Conservation (phyloP, 192 early-diverging fungal species). For the Backusella australiensis region DNA sequence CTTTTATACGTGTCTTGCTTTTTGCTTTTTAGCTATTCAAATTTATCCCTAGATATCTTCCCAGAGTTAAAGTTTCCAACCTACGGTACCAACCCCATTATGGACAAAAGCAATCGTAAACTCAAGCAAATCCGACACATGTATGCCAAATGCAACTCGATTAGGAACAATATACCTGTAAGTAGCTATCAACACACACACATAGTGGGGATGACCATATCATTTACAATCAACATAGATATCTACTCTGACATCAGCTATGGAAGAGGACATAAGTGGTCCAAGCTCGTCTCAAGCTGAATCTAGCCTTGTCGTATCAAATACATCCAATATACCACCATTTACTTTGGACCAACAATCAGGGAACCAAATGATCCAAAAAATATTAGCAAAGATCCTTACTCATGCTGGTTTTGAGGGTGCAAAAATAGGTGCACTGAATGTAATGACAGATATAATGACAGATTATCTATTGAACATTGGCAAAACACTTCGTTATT, state of each 20-base stretch:
- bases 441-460: constrained; percentile 73
- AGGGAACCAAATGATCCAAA: constrained; percentile 61
- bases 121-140: constrained; percentile 41
- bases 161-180: constrained; percentile 39
- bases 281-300: neutral
- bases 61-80: constrained; percentile 35
- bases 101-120: constrained; percentile 43
- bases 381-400: constrained; percentile 62
- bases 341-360: constrained; percentile 52
- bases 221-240: neutral
- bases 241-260: neutral
- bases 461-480: constrained; percentile 79
- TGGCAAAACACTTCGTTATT: constrained; percentile 74
- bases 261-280: neutral
- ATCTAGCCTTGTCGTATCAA: neutral
- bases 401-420: constrained; percentile 91
- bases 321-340: constrained; percentile 14
- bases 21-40: neutral
- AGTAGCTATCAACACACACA: neutral
- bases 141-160: constrained; percentile 44
- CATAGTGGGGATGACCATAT: neutral
- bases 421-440: constrained; percentile 59
- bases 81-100: constrained; percentile 32
- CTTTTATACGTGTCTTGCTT: neutral
- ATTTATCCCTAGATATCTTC: constrained; percentile 40